phyloP scores from a whole-genome alignment of 495 filamentous ascomycete species.

The Xylaria grammica region DNA sequence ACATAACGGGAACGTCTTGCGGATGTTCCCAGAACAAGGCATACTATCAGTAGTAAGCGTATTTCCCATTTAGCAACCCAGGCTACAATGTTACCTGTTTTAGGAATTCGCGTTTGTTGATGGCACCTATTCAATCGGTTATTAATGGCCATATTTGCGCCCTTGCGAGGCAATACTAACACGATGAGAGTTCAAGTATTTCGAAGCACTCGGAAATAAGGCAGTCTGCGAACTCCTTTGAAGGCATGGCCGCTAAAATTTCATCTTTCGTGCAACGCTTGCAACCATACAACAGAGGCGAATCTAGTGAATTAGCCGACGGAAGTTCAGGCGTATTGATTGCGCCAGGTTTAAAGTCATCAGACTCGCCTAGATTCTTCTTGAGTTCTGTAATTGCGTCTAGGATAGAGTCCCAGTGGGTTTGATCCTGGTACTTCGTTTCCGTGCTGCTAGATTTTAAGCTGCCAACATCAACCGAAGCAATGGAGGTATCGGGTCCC shows the following conservation, averaged over 20 bases:
- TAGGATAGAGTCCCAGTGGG: conserved; percentile 51
- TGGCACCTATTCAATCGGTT: conserved; percentile 2
- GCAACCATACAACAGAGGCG: conserved; percentile 26
- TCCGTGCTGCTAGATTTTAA: conserved; percentile 17
- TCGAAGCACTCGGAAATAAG: conserved; percentile 21
- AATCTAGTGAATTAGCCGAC: conserved; percentile 11
- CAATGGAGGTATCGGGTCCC: background rate
- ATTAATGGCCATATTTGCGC: background rate
- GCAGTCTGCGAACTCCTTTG: conserved; percentile 19
- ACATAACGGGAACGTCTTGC: conserved; percentile 25
- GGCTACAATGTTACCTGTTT: conserved; percentile 4
- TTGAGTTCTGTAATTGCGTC: conserved; percentile 41
- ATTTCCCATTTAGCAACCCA: background rate
- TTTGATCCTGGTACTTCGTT: conserved; percentile 24
- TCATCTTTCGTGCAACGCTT: conserved; percentile 19
- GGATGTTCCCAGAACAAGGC: conserved; percentile 38
- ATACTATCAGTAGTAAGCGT: conserved; percentile 28
- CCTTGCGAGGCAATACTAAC: conserved; percentile 1
- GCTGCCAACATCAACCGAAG: conserved; percentile 15
- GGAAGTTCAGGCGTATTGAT: conserved; percentile 9
- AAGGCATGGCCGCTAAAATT: conserved; percentile 20
- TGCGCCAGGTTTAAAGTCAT: conserved; percentile 2
- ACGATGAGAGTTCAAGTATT: conserved; percentile 22
- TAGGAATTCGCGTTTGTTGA: conserved; percentile 22
- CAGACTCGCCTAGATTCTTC: conserved; percentile 24